Evolutionary conservation across 2,329 filamentous ascomycete genomes (phyloP), one percentile per base, ranked within the genome.

Genomic region (Rachicladosporium sp.): DNA sequence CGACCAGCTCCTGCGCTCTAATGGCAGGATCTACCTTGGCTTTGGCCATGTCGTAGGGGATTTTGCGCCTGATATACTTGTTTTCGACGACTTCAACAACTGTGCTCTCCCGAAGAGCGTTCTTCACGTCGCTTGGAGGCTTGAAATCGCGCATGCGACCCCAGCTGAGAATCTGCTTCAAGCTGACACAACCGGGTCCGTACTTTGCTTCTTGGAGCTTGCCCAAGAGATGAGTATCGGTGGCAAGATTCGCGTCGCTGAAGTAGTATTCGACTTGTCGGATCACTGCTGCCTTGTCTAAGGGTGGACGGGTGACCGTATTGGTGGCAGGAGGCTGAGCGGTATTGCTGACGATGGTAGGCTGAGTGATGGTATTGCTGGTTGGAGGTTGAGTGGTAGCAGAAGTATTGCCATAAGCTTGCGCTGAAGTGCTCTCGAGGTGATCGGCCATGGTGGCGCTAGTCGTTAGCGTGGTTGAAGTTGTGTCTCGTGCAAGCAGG

Each of bases 181-280:
- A 52, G 9, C 58, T 61, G 12, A 69, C 63, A 7, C 63, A 61
- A 1, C 58, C 49, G 43, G 67, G 67, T 33, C 65, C 57, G 35
- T 56, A 50, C 10, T 58, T 57, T 23, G 60, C 60, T 31, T 54
- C 51, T 31, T 62, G 60, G 15, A 40, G 38, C 44, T 53, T 56
- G 42, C 59, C 57, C 7, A 69, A 59, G 6, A 69, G 51, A 44
- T 67, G 57, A 2, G 53, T 46, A 46, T 70, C 67, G 1, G 45
- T 53, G 2, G 55, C 52, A 3, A 70, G 60, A 38, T 69, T 70
- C 38, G 65, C 60, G 37, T 69, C 66, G 12, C 63, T 66, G 54
- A 70, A 70, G 53, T 69, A 70, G 53, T 55, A 68, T 36, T 71
- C 67, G 15, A 70, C 64, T 57, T 70, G 49, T 6, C 48, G 50